Conservation (phyloP, 2,329 filamentous ascomycete species). For the Colletotrichum musae region DNA sequence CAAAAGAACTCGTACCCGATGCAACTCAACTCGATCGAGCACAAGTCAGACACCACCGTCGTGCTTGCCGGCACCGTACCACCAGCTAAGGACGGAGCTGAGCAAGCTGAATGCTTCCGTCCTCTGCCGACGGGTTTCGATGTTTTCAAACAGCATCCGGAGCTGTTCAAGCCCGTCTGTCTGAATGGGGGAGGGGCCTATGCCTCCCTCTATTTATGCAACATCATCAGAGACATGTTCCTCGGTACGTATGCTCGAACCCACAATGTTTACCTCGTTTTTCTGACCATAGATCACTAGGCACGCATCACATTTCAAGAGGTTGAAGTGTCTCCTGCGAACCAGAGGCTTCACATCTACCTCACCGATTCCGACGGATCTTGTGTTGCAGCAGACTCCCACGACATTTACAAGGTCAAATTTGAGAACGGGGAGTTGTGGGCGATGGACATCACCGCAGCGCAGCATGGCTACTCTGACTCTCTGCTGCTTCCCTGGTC, state of each 20-base stretch:
- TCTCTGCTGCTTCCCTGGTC: not conserved
- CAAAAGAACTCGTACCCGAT: not conserved
- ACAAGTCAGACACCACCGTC: not conserved
- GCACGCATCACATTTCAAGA: not conserved
- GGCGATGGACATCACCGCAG: not conserved
- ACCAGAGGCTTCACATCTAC: not conserved
- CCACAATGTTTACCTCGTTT: not conserved
- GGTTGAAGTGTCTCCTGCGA: not conserved
- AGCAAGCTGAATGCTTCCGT: rapidly evolving
- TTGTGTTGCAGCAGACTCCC: not conserved
- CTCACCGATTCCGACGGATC: not conserved
- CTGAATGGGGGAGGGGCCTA: not conserved
- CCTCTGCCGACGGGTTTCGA: not conserved
- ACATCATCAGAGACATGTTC: not conserved
- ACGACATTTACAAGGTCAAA: not conserved
- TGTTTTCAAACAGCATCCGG: not conserved
- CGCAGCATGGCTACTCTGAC: not conserved
- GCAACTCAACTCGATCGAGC: not conserved
- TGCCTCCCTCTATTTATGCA: not conserved
- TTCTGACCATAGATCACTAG: not conserved
- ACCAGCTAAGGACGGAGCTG: not conserved
- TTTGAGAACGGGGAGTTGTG: not conserved
- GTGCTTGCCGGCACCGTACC: not conserved
- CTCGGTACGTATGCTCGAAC: not conserved
- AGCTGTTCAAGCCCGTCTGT: not conserved